Percentiles rank a stretch among this genome's conserved stretches.
phyloP scores from a whole-genome alignment of 2,329 filamentous ascomycete genomes.

The Talaromyces sp. region DNA sequence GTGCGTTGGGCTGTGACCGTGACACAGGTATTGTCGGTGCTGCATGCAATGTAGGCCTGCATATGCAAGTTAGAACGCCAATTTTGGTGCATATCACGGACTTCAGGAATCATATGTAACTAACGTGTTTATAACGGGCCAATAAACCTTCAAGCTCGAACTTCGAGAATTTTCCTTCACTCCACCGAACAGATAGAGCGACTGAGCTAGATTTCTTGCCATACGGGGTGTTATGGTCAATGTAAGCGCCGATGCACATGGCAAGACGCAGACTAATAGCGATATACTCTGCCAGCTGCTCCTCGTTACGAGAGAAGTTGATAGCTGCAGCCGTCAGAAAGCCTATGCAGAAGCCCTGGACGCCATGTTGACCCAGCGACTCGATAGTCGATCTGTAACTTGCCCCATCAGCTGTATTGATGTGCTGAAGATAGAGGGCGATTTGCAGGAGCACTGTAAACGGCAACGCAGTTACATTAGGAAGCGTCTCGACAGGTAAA shows the following conservation, averaged over 20 bases:
- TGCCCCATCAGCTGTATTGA: not conserved
- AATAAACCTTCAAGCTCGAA: slow-evolving; percentile 7
- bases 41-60: slow-evolving; percentile 17
- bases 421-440: slow-evolving; percentile 6
- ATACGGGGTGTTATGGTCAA: slow-evolving; percentile 27
- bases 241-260: slow-evolving; percentile 39
- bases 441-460: slow-evolving; percentile 12
- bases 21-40: slow-evolving; percentile 8
- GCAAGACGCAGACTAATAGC: slow-evolving; percentile 41
- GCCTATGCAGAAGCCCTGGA: slow-evolving; percentile 44
- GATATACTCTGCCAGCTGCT: slow-evolving; percentile 35
- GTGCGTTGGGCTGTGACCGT: not conserved
- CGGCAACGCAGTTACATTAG: not conserved
- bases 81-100: not conserved
- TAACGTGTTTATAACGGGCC: slow-evolving; percentile 5
- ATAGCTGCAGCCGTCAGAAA: slow-evolving; percentile 41
- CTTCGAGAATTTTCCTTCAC: slow-evolving; percentile 5
- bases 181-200: slow-evolving; percentile 14
- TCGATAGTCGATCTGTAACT: not conserved
- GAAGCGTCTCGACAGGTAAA: not conserved
- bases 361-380: slow-evolving; percentile 21
- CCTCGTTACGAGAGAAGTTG: slow-evolving; percentile 28
- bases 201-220: not conserved
- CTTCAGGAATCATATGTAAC: not conserved
- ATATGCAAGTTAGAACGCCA: not conserved